Evolutionary conservation across 192 early-diverging fungal species (phyloP).

Genomic region (Backusella psychrophila): DNA sequence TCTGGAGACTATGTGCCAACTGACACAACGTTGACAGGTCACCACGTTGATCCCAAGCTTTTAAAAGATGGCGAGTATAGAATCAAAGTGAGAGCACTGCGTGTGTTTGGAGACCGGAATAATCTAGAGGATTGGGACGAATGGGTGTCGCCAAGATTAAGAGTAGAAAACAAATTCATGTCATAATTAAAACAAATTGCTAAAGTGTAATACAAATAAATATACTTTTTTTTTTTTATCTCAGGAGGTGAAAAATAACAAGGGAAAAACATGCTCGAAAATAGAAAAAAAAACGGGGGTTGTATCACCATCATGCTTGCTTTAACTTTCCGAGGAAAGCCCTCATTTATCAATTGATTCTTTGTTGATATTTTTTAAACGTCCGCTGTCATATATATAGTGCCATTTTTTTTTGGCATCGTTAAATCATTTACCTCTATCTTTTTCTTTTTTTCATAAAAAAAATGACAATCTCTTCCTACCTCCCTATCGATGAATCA

Average conservation of each 20-base stretch:
- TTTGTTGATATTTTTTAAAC: not conserved
- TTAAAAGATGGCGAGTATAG: slow-evolving; percentile 13
- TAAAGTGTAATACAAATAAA: slow-evolving; percentile 7
- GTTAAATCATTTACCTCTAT: not conserved
- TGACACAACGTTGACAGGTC: slow-evolving; percentile 13
- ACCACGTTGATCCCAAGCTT: not conserved
- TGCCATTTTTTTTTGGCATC: not conserved
- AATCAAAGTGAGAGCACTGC: slow-evolving; percentile 13
- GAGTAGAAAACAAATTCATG: slow-evolving; percentile 5
- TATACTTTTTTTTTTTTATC: not conserved
- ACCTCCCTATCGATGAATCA: slow-evolving; percentile 23
- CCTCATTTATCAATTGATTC: not conserved
- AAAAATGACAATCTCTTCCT: slow-evolving; percentile 20
- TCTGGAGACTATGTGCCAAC: slow-evolving; percentile 14
- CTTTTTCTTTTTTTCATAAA: not conserved
- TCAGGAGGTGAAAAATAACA: not conserved
- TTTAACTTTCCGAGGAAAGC: not conserved
- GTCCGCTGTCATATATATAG: not conserved
- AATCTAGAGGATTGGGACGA: slow-evolving; percentile 17
- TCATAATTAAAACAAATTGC: slow-evolving; percentile 2
- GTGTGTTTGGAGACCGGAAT: slow-evolving; percentile 22
- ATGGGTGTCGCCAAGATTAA: slow-evolving; percentile 20
- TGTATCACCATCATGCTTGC: not conserved
- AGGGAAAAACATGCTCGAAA: not conserved
- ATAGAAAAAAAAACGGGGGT: not conserved